These are phyloP conservation scores for Colletotrichum australisinense DNA, from an alignment of 2,329 filamentous ascomycete genomes.

Conservation along the genomic window DNA sequence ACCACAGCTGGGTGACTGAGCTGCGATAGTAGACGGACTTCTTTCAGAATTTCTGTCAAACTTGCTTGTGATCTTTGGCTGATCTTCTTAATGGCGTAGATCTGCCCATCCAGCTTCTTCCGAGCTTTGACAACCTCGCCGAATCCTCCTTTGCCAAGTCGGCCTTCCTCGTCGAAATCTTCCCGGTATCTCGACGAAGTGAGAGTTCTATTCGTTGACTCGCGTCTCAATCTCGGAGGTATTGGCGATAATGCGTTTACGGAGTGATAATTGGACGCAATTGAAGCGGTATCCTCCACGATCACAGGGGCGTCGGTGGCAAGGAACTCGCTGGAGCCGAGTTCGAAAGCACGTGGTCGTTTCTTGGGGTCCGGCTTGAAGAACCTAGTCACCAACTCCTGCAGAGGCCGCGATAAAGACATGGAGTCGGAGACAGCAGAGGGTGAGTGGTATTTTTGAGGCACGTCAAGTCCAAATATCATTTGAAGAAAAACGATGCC, in stretches of 20 bases:
- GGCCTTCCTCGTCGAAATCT: slow-evolving; percentile 91
- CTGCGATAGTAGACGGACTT: slow-evolving; percentile 90
- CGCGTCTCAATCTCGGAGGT: slow-evolving; percentile 66
- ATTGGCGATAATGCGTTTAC: slow-evolving; percentile 55
- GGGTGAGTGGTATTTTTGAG: slow-evolving; percentile 83
- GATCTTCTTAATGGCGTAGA: slow-evolving; percentile 98
- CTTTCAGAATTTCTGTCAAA: slow-evolving; percentile 84
- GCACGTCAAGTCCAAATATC: slow-evolving; percentile 85
- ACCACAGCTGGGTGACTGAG: slow-evolving; percentile 90
- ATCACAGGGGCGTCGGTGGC: slow-evolving; percentile 73
- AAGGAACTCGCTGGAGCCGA: slow-evolving; percentile 73
- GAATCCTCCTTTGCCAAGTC: slow-evolving; percentile 92
- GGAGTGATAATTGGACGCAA: slow-evolving; percentile 55
- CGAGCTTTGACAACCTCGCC: slow-evolving; percentile 96
- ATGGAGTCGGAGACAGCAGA: slow-evolving; percentile 77
- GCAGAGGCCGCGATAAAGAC: slow-evolving; percentile 78
- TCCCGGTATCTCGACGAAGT: slow-evolving; percentile 81
- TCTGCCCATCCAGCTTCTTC: slow-evolving; percentile 88
- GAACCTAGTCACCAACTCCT: slow-evolving; percentile 84
- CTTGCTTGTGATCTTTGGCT: slow-evolving; percentile 82
- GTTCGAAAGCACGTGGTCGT: slow-evolving; percentile 82
- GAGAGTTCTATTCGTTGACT: slow-evolving; percentile 67
- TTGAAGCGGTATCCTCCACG: slow-evolving; percentile 55
- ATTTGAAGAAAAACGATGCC: slow-evolving; percentile 93
- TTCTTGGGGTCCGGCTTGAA: slow-evolving; percentile 89